These are phyloP conservation scores for Suillus spraguei DNA, from an alignment of 768 basidiomycete genomes.

Conservation along the genomic window DNA sequence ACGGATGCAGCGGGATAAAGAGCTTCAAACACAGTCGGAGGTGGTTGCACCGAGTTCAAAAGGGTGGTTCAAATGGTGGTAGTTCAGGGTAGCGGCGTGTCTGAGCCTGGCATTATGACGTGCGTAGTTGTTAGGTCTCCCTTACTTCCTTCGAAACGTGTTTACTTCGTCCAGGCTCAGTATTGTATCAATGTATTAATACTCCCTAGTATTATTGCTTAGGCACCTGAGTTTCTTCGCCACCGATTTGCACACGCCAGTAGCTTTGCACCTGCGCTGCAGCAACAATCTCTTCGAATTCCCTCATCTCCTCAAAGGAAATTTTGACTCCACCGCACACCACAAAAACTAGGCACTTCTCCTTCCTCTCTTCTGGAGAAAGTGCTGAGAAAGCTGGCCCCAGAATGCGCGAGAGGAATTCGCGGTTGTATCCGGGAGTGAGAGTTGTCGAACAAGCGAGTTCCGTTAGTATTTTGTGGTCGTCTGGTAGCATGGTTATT, in stretches of 20 bases:
- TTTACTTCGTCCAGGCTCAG: neutral
- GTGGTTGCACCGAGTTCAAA: conserved; percentile 22
- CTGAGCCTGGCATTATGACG: neutral
- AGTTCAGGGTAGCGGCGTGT: conserved; percentile 14
- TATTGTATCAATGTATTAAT: conserved; percentile 7
- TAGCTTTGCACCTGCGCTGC: conserved; percentile 31
- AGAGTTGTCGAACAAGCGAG: conserved; percentile 75
- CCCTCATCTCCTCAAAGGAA: conserved; percentile 51
- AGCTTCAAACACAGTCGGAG: conserved; percentile 26
- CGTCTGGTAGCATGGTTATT: conserved; percentile 44
- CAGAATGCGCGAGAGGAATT: conserved; percentile 49
- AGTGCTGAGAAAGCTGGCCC: conserved; percentile 24
- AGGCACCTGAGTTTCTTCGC: conserved; percentile 18
- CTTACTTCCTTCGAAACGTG: neutral
- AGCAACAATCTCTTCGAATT: conserved; percentile 46
- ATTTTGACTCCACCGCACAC: conserved; percentile 72
- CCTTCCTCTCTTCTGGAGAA: conserved; percentile 26
- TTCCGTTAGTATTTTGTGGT: conserved; percentile 76
- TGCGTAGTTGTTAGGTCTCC: neutral
- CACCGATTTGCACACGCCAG: conserved; percentile 24
- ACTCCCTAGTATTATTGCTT: conserved; percentile 12
- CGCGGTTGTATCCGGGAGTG: conserved; percentile 60
- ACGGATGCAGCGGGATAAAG: conserved; percentile 46
- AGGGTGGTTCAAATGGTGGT: conserved; percentile 32
- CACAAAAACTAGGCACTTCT: conserved; percentile 58